Evolutionary conservation across 2,329 filamentous ascomycete genomes (phyloP), one percentile per base, ranked within the genome.

Genomic region (Pseudogymnoascus sp.): DNA sequence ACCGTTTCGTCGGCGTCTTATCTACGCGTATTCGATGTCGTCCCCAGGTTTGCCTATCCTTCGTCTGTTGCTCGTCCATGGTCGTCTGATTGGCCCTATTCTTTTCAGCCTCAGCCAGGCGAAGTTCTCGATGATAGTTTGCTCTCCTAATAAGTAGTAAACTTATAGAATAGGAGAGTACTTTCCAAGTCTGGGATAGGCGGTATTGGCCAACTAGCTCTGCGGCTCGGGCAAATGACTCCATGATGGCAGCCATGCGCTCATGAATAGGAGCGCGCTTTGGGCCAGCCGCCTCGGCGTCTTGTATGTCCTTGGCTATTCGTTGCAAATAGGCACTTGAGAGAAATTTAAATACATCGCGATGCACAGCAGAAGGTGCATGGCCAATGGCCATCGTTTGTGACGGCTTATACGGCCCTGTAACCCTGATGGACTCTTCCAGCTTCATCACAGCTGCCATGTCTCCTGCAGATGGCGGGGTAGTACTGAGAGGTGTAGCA

Each of bases 351-450:
- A 86, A 87, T 0, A 81, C 72, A 8, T 79, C 73, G 0, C 78
- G 76, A n/a, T 79, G 80, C 4, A 77, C 75, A 1, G 80, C 77
- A 1, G 81, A 77, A 0, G 85, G 85, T 2, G 83, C 74, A 66
- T 77, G 82, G 0, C 84, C 85, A 42, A 86, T 80, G 0, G 84
- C 82, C 83, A 87, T 87, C 14, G 83, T 77, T 68, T 88, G 85
- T 66, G 85, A 84, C 0, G 82, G 77, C 64, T 79, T 82, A 72
- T 83, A 88, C 2, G 77, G 72, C 0, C 82, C 83, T 0, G 84
- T 85, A 3, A 84, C 73, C 61, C 80, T 81, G 61, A 88, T 79
- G 1, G 82, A 81, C 64, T 85, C 80, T 21, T 87, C 84, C 5
- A 88, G 74, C 0, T 78, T 75, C 65, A 87, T 76, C 1, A 78